Percentiles rank a stretch among this genome's conserved stretches.
phyloP scores from a whole-genome alignment of 768 basidiomycete genomes.

The Pleurotus platypus region DNA sequence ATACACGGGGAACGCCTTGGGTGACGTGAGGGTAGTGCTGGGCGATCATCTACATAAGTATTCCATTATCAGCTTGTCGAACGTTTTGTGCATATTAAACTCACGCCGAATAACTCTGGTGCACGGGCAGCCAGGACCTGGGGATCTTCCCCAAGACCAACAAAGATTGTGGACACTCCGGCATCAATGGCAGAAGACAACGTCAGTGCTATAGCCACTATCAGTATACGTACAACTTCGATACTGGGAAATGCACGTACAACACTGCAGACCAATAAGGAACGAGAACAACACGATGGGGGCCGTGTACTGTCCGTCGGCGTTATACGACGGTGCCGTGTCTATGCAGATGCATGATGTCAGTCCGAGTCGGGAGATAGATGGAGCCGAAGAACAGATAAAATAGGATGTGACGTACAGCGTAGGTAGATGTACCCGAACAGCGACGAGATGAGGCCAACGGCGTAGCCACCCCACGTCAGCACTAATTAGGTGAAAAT shows the following conservation, averaged over 20 bases:
- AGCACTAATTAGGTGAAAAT: constrained; percentile 38
- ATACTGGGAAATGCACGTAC: constrained; percentile 33
- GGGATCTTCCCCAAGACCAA: constrained; percentile 83
- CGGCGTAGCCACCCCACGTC: constrained; percentile 77
- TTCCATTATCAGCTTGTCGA: neutral
- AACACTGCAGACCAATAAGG: constrained; percentile 71
- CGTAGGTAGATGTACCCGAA: constrained; percentile 38
- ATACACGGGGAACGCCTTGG: constrained; percentile 46
- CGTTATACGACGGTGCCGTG: constrained; percentile 60
- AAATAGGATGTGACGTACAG: neutral
- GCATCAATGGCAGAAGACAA: constrained; percentile 76
- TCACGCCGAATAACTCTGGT: constrained; percentile 64
- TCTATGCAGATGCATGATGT: constrained; percentile 48
- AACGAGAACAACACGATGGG: constrained; percentile 78
- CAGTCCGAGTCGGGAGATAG: neutral
- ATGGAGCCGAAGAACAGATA: too few species aligned
- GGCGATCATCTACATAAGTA: constrained; percentile 51
- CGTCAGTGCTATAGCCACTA: constrained; percentile 47
- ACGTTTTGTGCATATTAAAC: constrained; percentile 13
- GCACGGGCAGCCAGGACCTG: constrained; percentile 70
- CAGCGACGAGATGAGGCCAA: constrained; percentile 69
- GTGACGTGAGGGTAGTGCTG: constrained; percentile 68
- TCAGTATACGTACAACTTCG: neutral
- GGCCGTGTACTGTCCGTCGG: constrained; percentile 71
- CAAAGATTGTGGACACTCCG: constrained; percentile 87